phyloP scores from a whole-genome alignment of 352 stramenopile species.

The Phytophthora pluvialis region DNA sequence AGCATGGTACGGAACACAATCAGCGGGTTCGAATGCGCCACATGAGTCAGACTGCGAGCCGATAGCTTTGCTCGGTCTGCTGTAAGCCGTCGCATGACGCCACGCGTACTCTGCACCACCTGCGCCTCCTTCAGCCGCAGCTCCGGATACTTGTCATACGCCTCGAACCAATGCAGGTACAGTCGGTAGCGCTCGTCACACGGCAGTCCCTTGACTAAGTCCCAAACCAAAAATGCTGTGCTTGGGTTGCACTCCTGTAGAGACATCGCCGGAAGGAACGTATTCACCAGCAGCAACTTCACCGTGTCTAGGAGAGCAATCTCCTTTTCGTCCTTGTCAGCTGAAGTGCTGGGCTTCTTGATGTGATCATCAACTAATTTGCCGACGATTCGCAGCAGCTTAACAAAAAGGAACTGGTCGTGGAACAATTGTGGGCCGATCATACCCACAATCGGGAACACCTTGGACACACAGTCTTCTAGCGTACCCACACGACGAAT shows the following conservation, averaged over 20 bases:
- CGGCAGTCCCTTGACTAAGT: constrained; percentile 76
- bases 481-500: constrained; percentile 45
- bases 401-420: constrained; percentile 76
- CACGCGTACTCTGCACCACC: constrained; percentile 72
- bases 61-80: constrained; percentile 83
- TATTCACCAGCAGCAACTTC: constrained; percentile 62
- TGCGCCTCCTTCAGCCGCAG: constrained; percentile 76
- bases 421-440: constrained; percentile 72
- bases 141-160: constrained; percentile 61
- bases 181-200: constrained; percentile 84
- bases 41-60: constrained; percentile 81
- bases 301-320: constrained; percentile 37
- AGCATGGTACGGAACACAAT: constrained; percentile 96
- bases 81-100: constrained; percentile 83
- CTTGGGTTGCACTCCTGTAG: constrained; percentile 80
- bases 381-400: constrained; percentile 72
- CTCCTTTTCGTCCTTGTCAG: constrained; percentile 23
- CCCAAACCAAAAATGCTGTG: constrained; percentile 82
- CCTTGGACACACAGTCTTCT: constrained; percentile 52
- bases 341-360: constrained; percentile 25
- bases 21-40: constrained; percentile 93
- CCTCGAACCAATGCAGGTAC: constrained; percentile 80
- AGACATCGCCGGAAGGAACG: constrained; percentile 79
- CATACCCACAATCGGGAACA: constrained; percentile 70
- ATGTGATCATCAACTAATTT: constrained; percentile 55